Conservation (phyloP, 257 asterid genomes). For the Scutellaria minor region DNA sequence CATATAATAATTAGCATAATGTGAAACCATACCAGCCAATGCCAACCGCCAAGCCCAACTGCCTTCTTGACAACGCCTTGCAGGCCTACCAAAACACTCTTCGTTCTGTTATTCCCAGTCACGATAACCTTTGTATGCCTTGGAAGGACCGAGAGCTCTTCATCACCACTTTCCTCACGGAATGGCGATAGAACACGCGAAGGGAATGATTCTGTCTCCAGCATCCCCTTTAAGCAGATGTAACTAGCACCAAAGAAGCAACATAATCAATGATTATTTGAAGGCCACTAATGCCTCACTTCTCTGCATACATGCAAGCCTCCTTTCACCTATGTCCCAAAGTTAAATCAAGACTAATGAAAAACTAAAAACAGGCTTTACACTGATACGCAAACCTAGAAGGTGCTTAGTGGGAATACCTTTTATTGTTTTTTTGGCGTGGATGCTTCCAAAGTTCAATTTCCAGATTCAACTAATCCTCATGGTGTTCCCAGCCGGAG, state of each 20-base stretch:
- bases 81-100: slow-evolving; percentile 91
- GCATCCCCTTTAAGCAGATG: slow-evolving; percentile 50
- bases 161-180: slow-evolving; percentile 91
- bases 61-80: slow-evolving; percentile 97
- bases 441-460: slow-evolving; percentile 1
- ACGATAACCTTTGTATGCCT: slow-evolving; percentile 94
- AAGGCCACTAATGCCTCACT: slow-evolving; percentile 16
- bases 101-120: slow-evolving; percentile 92
- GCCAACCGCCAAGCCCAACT: slow-evolving; percentile 99
- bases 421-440: neutral
- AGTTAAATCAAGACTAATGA: slow-evolving; percentile 1
- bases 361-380: slow-evolving; percentile 2
- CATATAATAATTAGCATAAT: slow-evolving; percentile 13
- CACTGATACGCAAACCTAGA: neutral
- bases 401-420: slow-evolving; percentile 12
- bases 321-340: slow-evolving; percentile 6
- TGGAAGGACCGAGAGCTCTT: slow-evolving; percentile 91
- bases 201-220: slow-evolving; percentile 71
- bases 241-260: slow-evolving; percentile 24
- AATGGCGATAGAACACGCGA: slow-evolving; percentile 70
- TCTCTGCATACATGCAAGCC: slow-evolving; percentile 29
- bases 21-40: slow-evolving; percentile 84
- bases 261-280: slow-evolving; percentile 23
- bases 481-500: slow-evolving; percentile 14
- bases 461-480: slow-evolving; percentile 35